Base-by-base conservation (phyloP, 2,329 filamentous ascomycete species). In the Paecilomyces dactylethromorphus region DNA sequence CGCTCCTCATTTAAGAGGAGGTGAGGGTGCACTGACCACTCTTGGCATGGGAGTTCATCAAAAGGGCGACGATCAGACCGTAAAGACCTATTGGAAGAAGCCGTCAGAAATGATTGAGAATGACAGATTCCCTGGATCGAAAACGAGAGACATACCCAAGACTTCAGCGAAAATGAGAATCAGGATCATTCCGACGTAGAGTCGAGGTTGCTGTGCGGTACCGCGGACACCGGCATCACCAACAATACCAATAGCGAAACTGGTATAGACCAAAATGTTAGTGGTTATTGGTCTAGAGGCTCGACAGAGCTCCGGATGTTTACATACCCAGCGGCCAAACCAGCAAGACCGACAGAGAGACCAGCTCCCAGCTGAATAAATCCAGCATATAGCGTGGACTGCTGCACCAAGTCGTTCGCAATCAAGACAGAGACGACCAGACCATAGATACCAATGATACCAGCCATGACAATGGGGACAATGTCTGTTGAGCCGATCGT, bases 81-180 rank as follows among this genome's bases (percentile, higher is more conserved):
- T 99, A 99, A 60, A 99, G 91, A 94, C 93, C 91, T 94, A 63
- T 11, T 26, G 1, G 52, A 11, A 22, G 55, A 55, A 74, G 62
- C 76, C 73, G 26, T 29, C 3, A 29, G 57, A 31, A 50, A 53
- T 26, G 21, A 29, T 13, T n/a, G 21, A 3, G 7, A 8, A 18
- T 45, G 7, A 45, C 10, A 3, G 15, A 45, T 6, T 10, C 5
- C 5, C 39, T 45, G 21, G 15, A 3, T 45, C n/a, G 10, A 10
- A 24, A 56, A 50, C 35, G 39, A n/a, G 24, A 32, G 29, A 82
- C 88, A 63, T 83, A 94, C 92, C 92, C 88, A 97, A 81, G 68
- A 97, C 92, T 93, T 97, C 92, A 68, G 92, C 92, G 84, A 96
- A 97, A 93, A 97, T 97, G 81, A 97, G 91, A 82, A 97, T 97